phyloP scores from a whole-genome alignment of 2,329 filamentous ascomycete genomes.

The Sclerotinia spermophila region DNA sequence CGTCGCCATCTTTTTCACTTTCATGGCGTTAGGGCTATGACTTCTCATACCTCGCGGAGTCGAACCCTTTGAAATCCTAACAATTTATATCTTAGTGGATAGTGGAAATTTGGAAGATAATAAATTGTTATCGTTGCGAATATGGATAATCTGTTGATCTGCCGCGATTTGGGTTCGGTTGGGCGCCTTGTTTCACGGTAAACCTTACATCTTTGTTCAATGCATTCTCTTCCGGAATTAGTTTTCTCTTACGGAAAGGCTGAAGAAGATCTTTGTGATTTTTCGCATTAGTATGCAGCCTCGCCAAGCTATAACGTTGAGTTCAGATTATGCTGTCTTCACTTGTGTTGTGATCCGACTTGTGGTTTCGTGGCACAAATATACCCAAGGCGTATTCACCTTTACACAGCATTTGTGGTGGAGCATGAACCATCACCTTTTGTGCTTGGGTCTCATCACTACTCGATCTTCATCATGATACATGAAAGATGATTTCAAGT shows the following conservation, averaged over 20 bases:
- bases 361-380: neutral
- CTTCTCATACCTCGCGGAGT: neutral
- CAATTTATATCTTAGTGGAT: neutral
- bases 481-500: neutral
- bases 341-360: neutral
- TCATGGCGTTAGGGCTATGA: neutral
- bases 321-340: neutral
- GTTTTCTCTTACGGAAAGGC: neutral
- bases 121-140: neutral
- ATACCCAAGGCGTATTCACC: neutral
- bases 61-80: neutral
- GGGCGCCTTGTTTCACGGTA: neutral
- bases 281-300: neutral
- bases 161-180: neutral
- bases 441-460: neutral
- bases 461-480: neutral
- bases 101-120: neutral
- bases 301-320: constrained; percentile 7
- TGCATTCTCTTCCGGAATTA: neutral
- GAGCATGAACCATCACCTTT: neutral
- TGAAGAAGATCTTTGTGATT: constrained; percentile 11
- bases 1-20: neutral
- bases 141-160: constrained; percentile 9
- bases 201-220: neutral
- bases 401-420: neutral